Evolutionary conservation across 2,329 filamentous ascomycete species (phyloP), one percentile per base, ranked within the genome.

Genomic region (Ophiocordyceps australis): DNA sequence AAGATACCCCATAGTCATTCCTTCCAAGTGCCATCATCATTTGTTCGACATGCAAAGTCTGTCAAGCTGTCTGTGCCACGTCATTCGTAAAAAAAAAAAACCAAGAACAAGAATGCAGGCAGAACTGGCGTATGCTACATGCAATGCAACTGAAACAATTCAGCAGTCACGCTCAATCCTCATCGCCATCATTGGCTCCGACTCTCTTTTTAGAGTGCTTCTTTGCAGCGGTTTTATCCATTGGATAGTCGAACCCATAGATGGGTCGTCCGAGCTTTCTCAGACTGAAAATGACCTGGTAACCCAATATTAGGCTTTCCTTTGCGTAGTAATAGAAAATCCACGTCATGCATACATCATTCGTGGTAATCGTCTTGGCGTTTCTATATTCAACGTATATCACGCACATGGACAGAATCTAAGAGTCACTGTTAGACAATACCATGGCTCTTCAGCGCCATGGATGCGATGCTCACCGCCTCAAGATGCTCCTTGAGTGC

Each of bases 201-300:
- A n/a, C n/a, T n/a, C n/a, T n/a, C n/a, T n/a, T n/a, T n/a, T n/a
- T n/a, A n/a, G n/a, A n/a, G n/a, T n/a, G n/a, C n/a, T n/a, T n/a
- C n/a, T n/a, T n/a, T n/a, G n/a, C n/a, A n/a, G n/a, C n/a, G n/a
- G n/a, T n/a, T n/a, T n/a, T n/a, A n/a, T n/a, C n/a, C n/a, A n/a
- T n/a, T n/a, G n/a, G n/a, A n/a, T n/a, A n/a, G 14, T 67, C 66
- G 20, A 72, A 73, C 0, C 68, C 68, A 28, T 70, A 74, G 2
- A 74, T 57, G 0, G 67, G 63, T 0, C 47, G 40, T 0, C 68
- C 66, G 4, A 62, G 46, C 0, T 55, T 44, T 0, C 46, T 46
- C 0, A 74, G 41, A 0, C 58, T 48, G 26, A 62, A 57, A 0
- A 74, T 43, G 1, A 75, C 64, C 70, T 74, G 17, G 17, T 19